phyloP scores from a whole-genome alignment of 345 rosid species.

The Adansonia digitata region DNA sequence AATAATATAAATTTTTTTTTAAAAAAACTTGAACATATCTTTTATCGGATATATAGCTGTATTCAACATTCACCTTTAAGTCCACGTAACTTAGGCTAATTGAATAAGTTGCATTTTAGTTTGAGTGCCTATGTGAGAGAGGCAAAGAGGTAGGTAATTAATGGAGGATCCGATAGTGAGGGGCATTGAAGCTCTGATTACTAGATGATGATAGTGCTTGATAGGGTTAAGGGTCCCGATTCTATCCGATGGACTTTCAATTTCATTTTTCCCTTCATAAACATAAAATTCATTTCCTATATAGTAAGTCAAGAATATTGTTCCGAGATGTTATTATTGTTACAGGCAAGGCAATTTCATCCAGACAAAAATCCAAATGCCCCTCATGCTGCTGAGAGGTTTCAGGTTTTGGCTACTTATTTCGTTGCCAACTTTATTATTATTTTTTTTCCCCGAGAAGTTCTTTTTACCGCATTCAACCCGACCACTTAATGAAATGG shows the following conservation, averaged over 20 bases:
- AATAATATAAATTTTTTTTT: no score
- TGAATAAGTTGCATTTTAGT: background rate
- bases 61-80: no score
- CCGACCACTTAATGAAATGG: background rate
- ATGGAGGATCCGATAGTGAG: background rate
- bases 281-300: background rate
- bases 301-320: constrained; percentile 1
- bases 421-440: background rate
- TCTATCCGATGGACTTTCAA: background rate
- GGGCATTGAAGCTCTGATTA: background rate
- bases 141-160: background rate
- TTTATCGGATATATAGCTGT: no score
- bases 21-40: no score
- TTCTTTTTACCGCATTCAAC: background rate
- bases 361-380: constrained; percentile 76
- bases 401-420: constrained; percentile 51
- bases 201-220: background rate
- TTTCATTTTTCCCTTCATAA: background rate
- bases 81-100: no score
- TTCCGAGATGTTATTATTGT: background rate
- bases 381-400: constrained; percentile 64
- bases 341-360: constrained; percentile 77
- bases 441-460: background rate
- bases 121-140: background rate
- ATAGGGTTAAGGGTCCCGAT: background rate